Base-by-base conservation (phyloP, 306 rosid genomes). In the Amphicarpaea edgeworthii region DNA sequence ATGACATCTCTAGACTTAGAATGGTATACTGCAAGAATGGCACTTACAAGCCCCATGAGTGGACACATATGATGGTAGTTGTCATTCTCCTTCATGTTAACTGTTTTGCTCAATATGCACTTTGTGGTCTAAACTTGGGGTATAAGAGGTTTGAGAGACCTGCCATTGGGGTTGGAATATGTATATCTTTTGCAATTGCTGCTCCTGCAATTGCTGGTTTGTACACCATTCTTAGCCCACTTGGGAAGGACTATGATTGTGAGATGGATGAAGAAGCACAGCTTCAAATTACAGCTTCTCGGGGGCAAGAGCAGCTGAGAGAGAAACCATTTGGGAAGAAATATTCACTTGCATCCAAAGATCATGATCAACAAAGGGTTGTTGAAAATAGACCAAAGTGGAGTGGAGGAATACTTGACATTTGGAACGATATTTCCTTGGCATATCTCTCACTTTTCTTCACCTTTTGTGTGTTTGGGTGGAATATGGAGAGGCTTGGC, bases 401-500 rank as follows among this genome's bases (percentile, higher is more conserved):
- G 98, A 89, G 87, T 28, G 98, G 97, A 72, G 96, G 98, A 21
- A 79, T 95, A 84, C 84, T 90, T 60, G 96, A 95, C 75, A 77
- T 95, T 66, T 95, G 98, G 98, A 68, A 86, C 14, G 92, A 92
- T 63, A 81, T 92, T 74, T 89, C 98, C 72, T 43, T 86, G 15
- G 89, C 98, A 3, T 90, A 85, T 68, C 93, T 87, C 72, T 92
- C 97, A 47, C 92, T 92, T 63, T 90, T 95, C 83, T 95, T 97
- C 73, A 76, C 84, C 50, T 95, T 86, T 51, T 92, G 93, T 83
- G 96, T 89, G 9, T 92, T 95, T 77, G 98, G 97, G 42, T 85
- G 98, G 98, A 92, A 95, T 66, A 90, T 92, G 98, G 97, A 95
- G 81, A 92, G 96, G 62, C 97, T 92, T 54, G 96, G 96, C 16